Conservation (phyloP, 192 early-diverging fungal genomes). For the Coemansia sp. region DNA sequence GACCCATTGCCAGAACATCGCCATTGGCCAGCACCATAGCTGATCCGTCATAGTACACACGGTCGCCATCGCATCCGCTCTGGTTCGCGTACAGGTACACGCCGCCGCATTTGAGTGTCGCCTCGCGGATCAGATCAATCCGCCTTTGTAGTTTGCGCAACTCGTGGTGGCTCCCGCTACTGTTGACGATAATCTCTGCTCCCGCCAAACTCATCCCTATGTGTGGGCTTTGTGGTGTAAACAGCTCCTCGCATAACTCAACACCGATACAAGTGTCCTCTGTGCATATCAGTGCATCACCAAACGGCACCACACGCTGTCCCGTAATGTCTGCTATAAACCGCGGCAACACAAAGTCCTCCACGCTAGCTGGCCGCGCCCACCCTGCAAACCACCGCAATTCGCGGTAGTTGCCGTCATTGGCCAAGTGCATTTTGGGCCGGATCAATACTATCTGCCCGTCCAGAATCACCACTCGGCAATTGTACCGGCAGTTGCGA, state of each 20-base stretch:
- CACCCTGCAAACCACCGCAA: slow-evolving; percentile 92
- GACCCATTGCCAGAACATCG: slow-evolving; percentile 78
- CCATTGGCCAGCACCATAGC: slow-evolving; percentile 90
- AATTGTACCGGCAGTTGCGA: slow-evolving; percentile 93
- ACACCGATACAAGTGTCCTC: slow-evolving; percentile 86
- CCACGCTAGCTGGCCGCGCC: slow-evolving; percentile 60
- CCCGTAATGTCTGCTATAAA: slow-evolving; percentile 77
- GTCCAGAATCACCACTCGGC: slow-evolving; percentile 83
- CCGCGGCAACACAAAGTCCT: slow-evolving; percentile 78
- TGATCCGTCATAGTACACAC: slow-evolving; percentile 96
- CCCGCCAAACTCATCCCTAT: slow-evolving; percentile 91
- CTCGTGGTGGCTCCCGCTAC: slow-evolving; percentile 96
- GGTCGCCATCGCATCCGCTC: slow-evolving; percentile 96
- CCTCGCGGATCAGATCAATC: slow-evolving; percentile 83
- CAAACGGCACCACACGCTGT: slow-evolving; percentile 78
- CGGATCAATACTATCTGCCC: slow-evolving; percentile 86
- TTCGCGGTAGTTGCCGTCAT: slow-evolving; percentile 98
- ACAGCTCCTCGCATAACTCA: slow-evolving; percentile 97
- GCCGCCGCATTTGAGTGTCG: slow-evolving; percentile 91
- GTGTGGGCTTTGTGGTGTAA: slow-evolving; percentile 94
- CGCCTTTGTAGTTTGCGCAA: slow-evolving; percentile 85
- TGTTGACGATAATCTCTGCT: slow-evolving; percentile 95
- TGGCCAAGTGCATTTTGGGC: slow-evolving; percentile 94
- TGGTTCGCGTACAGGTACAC: slow-evolving; percentile 96
- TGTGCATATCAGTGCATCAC: slow-evolving; percentile 85